A percentile compares a stretch with the other conserved stretches of the same genome.
Evolutionary conservation across 2,329 filamentous ascomycete genomes (phyloP).

Genomic region (Neonectria neomacrospora): DNA sequence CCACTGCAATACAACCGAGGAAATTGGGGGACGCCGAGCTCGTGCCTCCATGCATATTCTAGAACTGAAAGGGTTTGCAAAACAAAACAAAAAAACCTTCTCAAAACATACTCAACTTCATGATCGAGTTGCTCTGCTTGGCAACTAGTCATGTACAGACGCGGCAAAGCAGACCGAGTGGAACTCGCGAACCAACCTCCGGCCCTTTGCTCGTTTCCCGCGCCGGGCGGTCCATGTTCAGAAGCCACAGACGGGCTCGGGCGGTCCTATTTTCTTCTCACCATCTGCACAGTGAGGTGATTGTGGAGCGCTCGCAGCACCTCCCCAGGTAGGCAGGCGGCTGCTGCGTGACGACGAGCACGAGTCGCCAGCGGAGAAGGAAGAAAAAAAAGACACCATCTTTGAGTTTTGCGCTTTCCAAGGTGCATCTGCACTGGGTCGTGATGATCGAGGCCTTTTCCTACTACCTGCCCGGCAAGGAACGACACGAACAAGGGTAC

Average conservation of each 20-base stretch:
- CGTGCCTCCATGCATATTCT: slow-evolving; percentile 13
- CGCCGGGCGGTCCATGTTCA: slow-evolving; percentile 20
- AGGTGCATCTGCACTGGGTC: slow-evolving; percentile 17
- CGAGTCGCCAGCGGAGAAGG: background rate
- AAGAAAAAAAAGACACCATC: slow-evolving; percentile 17
- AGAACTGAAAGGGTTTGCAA: background rate
- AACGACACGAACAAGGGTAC: slow-evolving; percentile 16
- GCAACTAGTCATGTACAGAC: background rate
- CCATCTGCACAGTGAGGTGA: slow-evolving; percentile 17
- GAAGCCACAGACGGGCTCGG: background rate
- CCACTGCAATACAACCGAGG: slow-evolving; percentile 7
- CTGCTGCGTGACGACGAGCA: slow-evolving; percentile 10
- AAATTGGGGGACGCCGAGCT: background rate
- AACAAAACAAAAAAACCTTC: background rate
- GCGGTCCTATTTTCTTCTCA: slow-evolving; percentile 11
- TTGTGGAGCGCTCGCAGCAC: slow-evolving; percentile 23
- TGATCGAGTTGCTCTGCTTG: slow-evolving; percentile 3
- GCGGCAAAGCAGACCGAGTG: slow-evolving; percentile 5
- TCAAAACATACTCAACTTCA: background rate
- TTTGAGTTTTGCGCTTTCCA: background rate
- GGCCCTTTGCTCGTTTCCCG: slow-evolving; percentile 17
- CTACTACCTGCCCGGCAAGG: slow-evolving; percentile 7
- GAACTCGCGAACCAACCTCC: slow-evolving; percentile 17
- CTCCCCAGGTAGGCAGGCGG: slow-evolving; percentile 22
- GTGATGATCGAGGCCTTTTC: slow-evolving; percentile 16